Evolutionary conservation across 2,329 filamentous ascomycete genomes (phyloP).

Genomic region (Botrytis fragariae): DNA sequence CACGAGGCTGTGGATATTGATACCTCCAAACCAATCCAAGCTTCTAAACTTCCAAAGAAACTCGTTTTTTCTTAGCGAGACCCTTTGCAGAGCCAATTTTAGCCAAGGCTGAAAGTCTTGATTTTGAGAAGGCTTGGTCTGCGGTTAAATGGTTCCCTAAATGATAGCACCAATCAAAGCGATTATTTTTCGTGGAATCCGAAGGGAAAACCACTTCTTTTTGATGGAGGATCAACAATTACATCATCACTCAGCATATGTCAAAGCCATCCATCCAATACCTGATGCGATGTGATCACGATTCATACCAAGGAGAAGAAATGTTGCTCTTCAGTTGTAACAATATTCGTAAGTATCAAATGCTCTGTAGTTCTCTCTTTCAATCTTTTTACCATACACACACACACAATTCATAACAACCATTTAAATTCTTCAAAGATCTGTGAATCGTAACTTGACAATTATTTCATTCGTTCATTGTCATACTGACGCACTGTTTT

Average conservation of each 20-base stretch:
- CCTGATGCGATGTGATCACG: neutral
- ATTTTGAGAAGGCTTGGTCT: neutral
- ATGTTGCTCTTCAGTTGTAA: neutral
- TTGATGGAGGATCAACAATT: conserved; percentile 12
- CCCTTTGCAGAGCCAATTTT: neutral
- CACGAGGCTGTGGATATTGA: conserved; percentile 19
- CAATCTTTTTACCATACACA: neutral
- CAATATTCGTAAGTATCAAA: neutral
- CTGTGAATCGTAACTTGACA: neutral
- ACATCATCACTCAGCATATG: conserved; percentile 12
- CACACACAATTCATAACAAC: neutral
- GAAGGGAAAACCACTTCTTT: conserved; percentile 6
- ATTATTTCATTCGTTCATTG: neutral
- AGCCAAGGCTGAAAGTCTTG: conserved; percentile 14
- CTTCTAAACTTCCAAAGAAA: neutral
- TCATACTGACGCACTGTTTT: neutral
- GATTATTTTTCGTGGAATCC: neutral
- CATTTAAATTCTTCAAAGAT: neutral
- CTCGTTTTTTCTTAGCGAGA: conserved; percentile 10
- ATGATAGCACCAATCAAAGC: neutral
- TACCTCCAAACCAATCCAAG: neutral
- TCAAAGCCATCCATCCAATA: conserved; percentile 7
- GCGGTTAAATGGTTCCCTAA: neutral
- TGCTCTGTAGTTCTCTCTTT: neutral
- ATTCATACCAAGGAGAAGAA: neutral